These are phyloP conservation scores for Ophiostoma populinum DNA, from an alignment of 2,329 filamentous ascomycete genomes.

Conservation along the genomic window DNA sequence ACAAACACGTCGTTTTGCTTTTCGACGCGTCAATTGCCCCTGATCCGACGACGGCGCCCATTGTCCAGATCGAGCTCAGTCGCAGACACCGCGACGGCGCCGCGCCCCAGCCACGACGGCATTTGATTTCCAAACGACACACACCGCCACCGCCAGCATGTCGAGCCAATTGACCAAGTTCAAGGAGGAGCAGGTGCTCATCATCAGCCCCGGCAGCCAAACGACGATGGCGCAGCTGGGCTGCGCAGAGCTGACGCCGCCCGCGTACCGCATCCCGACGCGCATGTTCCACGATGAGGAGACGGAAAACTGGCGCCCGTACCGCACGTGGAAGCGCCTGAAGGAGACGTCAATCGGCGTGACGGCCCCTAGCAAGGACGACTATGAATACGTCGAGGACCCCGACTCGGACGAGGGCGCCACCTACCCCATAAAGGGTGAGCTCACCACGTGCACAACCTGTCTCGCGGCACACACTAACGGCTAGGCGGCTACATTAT, in stretches of 20 bases:
- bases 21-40: too few species aligned
- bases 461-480: background rate
- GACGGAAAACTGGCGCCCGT: slow-evolving; percentile 58
- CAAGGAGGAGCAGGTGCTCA: slow-evolving; percentile 46
- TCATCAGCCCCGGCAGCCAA: slow-evolving; percentile 71
- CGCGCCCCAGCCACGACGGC: background rate
- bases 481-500: slow-evolving; percentile 56
- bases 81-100: background rate
- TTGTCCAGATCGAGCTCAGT: background rate
- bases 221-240: slow-evolving; percentile 84
- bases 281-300: slow-evolving; percentile 85
- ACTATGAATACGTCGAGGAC: slow-evolving; percentile 69
- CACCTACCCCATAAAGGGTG: slow-evolving; percentile 56
- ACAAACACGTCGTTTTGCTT: background rate
- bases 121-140: too few species aligned
- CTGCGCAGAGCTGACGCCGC: slow-evolving; percentile 77
- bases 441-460: background rate
- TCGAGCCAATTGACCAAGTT: slow-evolving; percentile 39
- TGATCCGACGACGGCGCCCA: too few species aligned
- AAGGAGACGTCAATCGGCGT: slow-evolving; percentile 19
- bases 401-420: slow-evolving; percentile 75
- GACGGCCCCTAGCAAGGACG: slow-evolving; percentile 22
- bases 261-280: slow-evolving; percentile 71
- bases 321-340: slow-evolving; percentile 53
- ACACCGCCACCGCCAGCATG: slow-evolving; percentile 28